phyloP scores from a whole-genome alignment of 139 green algal species.

The Chlorella sorokiniana region DNA sequence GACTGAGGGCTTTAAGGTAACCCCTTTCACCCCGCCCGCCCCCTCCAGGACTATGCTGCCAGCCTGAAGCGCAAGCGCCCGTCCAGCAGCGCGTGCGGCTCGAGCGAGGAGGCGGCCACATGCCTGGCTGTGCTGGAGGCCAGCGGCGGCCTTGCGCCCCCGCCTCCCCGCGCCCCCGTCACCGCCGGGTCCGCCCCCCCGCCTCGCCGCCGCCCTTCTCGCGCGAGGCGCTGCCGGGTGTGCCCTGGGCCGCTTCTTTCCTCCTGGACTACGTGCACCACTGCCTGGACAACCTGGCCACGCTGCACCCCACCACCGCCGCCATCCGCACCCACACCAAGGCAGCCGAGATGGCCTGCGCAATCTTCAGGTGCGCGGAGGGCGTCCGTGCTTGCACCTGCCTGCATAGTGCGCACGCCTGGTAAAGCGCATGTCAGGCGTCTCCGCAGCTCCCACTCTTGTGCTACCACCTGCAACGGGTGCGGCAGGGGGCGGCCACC shows the following conservation, averaged over 20 bases:
- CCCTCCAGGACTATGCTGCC: neutral
- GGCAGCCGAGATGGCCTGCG: neutral
- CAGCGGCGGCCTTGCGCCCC: neutral
- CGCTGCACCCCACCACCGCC: neutral
- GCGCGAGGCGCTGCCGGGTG: neutral
- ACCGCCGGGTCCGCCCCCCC: neutral
- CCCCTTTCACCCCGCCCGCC: neutral
- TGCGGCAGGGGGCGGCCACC: no score
- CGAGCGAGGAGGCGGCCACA: no score
- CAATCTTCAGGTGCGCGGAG: slow-evolving; percentile 10
- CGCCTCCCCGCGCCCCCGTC: neutral
- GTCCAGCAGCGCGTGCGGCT: neutral
- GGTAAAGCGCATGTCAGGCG: no score
- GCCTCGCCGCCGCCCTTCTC: neutral
- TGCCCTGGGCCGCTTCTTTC: slow-evolving; percentile 21
- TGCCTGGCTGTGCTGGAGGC: no score
- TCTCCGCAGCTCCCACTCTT: no score
- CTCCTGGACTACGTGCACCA: slow-evolving; percentile 17
- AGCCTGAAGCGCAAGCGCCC: slow-evolving; percentile 1
- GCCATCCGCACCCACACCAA: neutral
- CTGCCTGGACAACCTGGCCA: neutral
- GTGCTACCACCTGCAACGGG: no score
- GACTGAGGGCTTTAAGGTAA: no score
- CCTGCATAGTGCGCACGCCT: no score
- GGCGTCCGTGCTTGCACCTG: neutral